Percentiles rank a stretch among this genome's conserved stretches.
These are phyloP conservation scores for Nigrospora sphaerica DNA, from an alignment of 2,329 filamentous ascomycete species.

Conservation along the genomic window DNA sequence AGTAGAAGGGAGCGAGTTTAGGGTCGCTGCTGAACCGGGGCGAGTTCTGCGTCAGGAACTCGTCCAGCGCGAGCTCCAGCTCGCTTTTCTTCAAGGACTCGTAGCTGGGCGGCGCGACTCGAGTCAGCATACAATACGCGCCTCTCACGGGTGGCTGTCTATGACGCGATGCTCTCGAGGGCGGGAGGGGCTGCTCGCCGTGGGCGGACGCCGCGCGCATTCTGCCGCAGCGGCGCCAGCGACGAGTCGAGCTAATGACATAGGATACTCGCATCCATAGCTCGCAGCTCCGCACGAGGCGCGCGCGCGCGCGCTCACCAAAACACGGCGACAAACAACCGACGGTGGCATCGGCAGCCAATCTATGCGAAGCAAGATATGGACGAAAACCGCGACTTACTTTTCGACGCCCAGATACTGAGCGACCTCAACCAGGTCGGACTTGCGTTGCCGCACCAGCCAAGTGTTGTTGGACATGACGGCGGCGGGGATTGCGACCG, in stretches of 20 bases:
- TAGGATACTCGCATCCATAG: background rate
- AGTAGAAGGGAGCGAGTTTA: constrained; percentile 69
- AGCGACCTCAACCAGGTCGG: constrained; percentile 68
- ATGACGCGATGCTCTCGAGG: no score
- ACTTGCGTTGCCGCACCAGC: constrained; percentile 77
- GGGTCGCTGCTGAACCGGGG: constrained; percentile 56
- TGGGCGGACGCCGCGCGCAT: no score
- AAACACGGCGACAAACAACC: constrained; percentile 1
- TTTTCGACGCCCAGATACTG: constrained; percentile 62
- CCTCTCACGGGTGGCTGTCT: no score
- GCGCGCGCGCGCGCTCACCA: background rate
- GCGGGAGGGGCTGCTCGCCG: no score
- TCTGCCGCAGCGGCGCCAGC: no score
- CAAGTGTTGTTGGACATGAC: constrained; percentile 65
- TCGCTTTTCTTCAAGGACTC: constrained; percentile 71
- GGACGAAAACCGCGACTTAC: constrained; percentile 44
- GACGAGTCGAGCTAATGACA: background rate
- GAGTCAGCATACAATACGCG: constrained; percentile 7
- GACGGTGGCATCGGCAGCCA: background rate
- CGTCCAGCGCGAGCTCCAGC: constrained; percentile 67
- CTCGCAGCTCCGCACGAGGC: background rate
- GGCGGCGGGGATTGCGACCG: constrained; percentile 1
- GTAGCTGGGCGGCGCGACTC: constrained; percentile 40
- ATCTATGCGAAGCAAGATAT: background rate
- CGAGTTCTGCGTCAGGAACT: constrained; percentile 64